phyloP scores from a whole-genome alignment of 257 asterid genomes.

The Forsythia suspensa region DNA sequence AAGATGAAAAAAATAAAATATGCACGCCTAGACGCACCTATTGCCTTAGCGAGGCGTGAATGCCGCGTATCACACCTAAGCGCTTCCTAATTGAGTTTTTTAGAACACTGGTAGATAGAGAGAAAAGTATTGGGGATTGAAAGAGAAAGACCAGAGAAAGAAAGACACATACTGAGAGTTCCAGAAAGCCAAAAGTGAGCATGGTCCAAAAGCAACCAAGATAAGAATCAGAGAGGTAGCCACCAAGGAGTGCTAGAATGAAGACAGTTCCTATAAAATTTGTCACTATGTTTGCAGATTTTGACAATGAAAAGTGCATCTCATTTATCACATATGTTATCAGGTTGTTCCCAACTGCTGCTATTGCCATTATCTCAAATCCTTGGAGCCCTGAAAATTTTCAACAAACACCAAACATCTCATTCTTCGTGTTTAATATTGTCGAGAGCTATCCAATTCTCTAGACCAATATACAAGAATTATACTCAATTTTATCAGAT shows the following conservation, averaged over 20 bases:
- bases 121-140: too few species aligned
- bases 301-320: slow-evolving; percentile 87
- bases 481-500: too few species aligned
- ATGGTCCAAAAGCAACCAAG: slow-evolving; percentile 97
- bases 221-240: slow-evolving; percentile 87
- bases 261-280: slow-evolving; percentile 89
- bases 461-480: too few species aligned
- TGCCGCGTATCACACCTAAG: too few species aligned
- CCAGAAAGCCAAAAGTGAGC: slow-evolving; percentile 78
- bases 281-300: slow-evolving; percentile 85
- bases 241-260: slow-evolving; percentile 78
- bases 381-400: slow-evolving; percentile 73
- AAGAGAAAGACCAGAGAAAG: not conserved
- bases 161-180: slow-evolving; percentile 61
- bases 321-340: slow-evolving; percentile 86
- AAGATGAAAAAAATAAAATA: too few species aligned
- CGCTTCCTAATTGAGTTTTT: too few species aligned
- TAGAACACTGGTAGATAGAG: too few species aligned
- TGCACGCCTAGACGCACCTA: too few species aligned
- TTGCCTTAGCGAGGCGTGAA: too few species aligned
- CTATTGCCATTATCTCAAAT: slow-evolving; percentile 96
- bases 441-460: too few species aligned
- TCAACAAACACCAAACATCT: not conserved
- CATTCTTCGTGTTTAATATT: not conserved
- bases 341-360: slow-evolving; percentile 93